Conservation (phyloP, 1,284 basidiomycete genomes). For the Heliocybe sulcata region DNA sequence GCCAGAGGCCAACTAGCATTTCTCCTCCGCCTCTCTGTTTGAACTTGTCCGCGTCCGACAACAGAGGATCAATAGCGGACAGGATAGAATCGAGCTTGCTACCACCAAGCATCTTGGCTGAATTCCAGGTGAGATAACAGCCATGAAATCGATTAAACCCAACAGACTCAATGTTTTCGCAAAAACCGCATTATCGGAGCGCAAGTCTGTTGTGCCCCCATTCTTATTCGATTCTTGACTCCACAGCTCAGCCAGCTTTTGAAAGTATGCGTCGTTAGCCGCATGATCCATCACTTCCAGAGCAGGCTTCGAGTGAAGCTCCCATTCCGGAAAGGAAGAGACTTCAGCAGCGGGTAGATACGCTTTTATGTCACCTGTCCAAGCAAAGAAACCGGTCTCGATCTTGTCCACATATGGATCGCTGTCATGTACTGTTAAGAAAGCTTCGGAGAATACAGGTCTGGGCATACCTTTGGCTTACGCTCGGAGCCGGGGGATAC, state of each 20-base stretch:
- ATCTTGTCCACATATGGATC: slow-evolving; percentile 69
- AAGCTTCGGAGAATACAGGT: neutral
- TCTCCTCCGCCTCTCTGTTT: slow-evolving; percentile 91
- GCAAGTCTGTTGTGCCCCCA: slow-evolving; percentile 42
- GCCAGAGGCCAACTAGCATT: slow-evolving; percentile 69
- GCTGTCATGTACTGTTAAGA: neutral
- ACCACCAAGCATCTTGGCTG: slow-evolving; percentile 64
- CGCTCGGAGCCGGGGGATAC: slow-evolving; percentile 8
- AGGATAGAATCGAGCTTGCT: slow-evolving; percentile 48
- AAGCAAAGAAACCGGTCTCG: slow-evolving; percentile 81
- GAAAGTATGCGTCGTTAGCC: slow-evolving; percentile 51
- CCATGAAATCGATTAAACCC: slow-evolving; percentile 4
- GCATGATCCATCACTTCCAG: slow-evolving; percentile 54
- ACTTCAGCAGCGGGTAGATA: slow-evolving; percentile 46
- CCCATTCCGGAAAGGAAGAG: slow-evolving; percentile 56
- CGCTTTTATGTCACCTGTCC: slow-evolving; percentile 69
- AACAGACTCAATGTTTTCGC: slow-evolving; percentile 62
- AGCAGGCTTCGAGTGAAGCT: slow-evolving; percentile 50
- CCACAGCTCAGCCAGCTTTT: slow-evolving; percentile 53
- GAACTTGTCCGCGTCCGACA: slow-evolving; percentile 76
- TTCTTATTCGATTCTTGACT: slow-evolving; percentile 64
- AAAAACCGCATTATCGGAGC: slow-evolving; percentile 58
- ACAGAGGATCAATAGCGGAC: slow-evolving; percentile 47
- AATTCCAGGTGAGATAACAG: slow-evolving; percentile 5
- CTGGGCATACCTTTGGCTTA: neutral